phyloP scores from a whole-genome alignment of 345 rosid species.

The Camelina neglecta region DNA sequence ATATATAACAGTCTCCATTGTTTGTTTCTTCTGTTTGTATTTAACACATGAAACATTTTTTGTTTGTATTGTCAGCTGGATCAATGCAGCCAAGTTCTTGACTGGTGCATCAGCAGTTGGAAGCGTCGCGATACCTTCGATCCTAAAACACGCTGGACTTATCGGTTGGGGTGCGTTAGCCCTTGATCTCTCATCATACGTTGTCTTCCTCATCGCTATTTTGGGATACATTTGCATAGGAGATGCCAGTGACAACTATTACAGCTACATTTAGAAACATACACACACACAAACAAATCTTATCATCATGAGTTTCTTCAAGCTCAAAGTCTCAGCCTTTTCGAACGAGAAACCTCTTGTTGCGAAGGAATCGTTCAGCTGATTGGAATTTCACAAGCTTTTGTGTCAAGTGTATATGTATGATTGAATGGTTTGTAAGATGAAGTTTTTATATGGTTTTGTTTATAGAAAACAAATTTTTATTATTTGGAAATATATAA shows the following conservation, averaged over 20 bases:
- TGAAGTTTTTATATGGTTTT: constrained; percentile 5
- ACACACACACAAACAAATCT: not conserved
- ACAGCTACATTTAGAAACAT: constrained; percentile 49
- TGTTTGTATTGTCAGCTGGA: constrained; percentile 60
- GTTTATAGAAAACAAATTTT: constrained; percentile 6
- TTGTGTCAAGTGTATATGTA: constrained; percentile 21
- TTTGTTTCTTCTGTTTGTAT: not conserved
- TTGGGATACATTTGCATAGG: constrained; percentile 64
- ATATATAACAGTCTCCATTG: not conserved
- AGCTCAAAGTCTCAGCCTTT: constrained; percentile 29
- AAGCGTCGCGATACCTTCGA: constrained; percentile 91
- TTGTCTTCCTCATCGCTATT: constrained; percentile 74
- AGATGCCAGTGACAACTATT: constrained; percentile 52
- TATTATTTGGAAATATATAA: not conserved
- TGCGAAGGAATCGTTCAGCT: not conserved
- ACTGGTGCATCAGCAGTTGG: constrained; percentile 91
- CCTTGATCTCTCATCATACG: constrained; percentile 80
- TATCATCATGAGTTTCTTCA: constrained; percentile 12
- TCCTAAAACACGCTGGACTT: constrained; percentile 87
- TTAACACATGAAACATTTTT: not conserved
- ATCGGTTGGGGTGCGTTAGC: constrained; percentile 95
- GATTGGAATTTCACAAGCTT: constrained; percentile 15
- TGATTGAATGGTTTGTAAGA: constrained; percentile 31
- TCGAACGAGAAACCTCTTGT: not conserved
- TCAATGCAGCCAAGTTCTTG: constrained; percentile 86